Evolutionary conservation across 176 grass and related monocot genomes (phyloP), one percentile per base, ranked within the genome.

Genomic region (Canna indica): DNA sequence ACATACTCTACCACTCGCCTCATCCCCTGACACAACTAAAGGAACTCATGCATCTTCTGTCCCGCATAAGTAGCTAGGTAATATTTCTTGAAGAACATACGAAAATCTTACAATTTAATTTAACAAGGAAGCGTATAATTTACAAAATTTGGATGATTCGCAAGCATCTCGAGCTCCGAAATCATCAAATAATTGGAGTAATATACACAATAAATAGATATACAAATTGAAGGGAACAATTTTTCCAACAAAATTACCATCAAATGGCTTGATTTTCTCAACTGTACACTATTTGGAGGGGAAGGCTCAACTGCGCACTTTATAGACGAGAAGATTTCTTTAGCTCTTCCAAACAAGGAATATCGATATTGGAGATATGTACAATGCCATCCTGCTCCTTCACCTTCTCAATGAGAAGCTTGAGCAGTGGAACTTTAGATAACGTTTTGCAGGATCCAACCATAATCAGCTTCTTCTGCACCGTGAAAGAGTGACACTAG

Each of bases 391-490:
- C 86, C 30, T 71, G 70, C 72, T 81, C 82, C 39, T 77, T 64
- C 39, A 92, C 86, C 63, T 83, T 90, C 77, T 90, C 94, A 30
- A 92, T 70, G 14, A 92, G 73, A 85, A 97, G 80, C 79, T 80
- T 85, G 59, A 90, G 77, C 77, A 97, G 65, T 22, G 94, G 94
- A 71, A 92, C 79, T 18, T 48, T 81, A 10, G 86, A 92, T 47
- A 97, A 79, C 18, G 94, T 97, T 73, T 79, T 67, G 72, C 68
- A 42, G 30, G 89, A 97, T 24, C 89, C 89, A 46, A 92, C 75
- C 94, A 97, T 90, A 46, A 97, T 97, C 27, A 97, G 83, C 59
- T 97, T 97, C 67, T 90, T 92, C 88, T 92, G 77, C 69, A 79
- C 13, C 34, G 64, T n/a, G 75, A 46, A 74, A 32, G 54, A 86